Conservation (phyloP, 1,284 basidiomycete genomes). For the Marasmius tenuissimus region DNA sequence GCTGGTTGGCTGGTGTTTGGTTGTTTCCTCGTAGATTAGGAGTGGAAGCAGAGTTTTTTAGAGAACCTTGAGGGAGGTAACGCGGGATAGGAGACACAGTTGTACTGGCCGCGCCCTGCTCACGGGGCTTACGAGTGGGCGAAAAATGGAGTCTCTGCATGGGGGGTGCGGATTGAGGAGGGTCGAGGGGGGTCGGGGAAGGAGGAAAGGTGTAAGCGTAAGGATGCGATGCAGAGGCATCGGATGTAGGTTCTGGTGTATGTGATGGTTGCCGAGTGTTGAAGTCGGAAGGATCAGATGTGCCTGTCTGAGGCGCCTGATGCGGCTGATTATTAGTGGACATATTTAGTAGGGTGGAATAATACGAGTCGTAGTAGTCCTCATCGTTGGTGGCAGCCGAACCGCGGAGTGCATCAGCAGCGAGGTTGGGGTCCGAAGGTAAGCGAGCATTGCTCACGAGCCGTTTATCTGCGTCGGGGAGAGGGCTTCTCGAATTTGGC, state of each 20-base stretch:
- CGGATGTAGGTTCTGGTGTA: slow-evolving; percentile 13
- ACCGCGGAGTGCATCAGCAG: slow-evolving; percentile 1
- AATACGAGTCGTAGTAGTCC: slow-evolving; percentile 44
- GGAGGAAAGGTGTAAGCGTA: slow-evolving; percentile 47
- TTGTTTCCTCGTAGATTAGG: slow-evolving; percentile 51
- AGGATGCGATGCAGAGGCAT: slow-evolving; percentile 39
- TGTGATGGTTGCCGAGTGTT: slow-evolving; percentile 11
- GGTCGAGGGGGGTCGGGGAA: neutral
- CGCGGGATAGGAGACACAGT: neutral
- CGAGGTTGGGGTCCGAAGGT: slow-evolving; percentile 5
- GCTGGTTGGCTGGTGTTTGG: slow-evolving; percentile 14
- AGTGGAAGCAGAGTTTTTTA: slow-evolving; percentile 58
- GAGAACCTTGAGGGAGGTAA: slow-evolving; percentile 10
- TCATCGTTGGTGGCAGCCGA: slow-evolving; percentile 23
- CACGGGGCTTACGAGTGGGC: neutral
- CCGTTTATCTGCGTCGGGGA: neutral
- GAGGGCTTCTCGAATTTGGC: neutral
- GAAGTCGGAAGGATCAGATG: slow-evolving; percentile 8
- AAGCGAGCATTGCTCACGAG: neutral
- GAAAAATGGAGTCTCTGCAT: slow-evolving; percentile 9
- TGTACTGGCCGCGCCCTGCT: neutral
- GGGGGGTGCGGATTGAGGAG: slow-evolving; percentile 10
- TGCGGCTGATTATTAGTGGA: slow-evolving; percentile 12
- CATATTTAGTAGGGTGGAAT: slow-evolving; percentile 18
- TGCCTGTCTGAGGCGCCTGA: slow-evolving; percentile 15